Conservation (phyloP, 371 early-diverging fungal genomes). For the Blakeslea trispora region DNA sequence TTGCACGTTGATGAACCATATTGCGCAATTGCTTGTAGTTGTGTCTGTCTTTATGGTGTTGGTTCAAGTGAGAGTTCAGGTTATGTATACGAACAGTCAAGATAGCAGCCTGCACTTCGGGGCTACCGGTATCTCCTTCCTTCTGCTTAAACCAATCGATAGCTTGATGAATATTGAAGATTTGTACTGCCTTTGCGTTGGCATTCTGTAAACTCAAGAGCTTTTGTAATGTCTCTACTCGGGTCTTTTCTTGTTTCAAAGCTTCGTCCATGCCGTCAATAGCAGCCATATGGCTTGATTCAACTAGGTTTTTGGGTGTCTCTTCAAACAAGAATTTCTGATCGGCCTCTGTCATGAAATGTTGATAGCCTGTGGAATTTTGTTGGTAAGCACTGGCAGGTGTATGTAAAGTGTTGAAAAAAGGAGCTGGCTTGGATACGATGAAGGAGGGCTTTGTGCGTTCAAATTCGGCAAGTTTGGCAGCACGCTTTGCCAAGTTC, state of each 20-base stretch:
- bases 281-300: constrained; percentile 40
- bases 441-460: constrained; percentile 49
- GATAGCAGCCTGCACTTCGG: constrained; percentile 95
- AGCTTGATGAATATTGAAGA: constrained; percentile 77
- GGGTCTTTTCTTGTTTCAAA: constrained; percentile 45
- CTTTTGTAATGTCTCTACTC: constrained; percentile 74
- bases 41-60: constrained; percentile 84
- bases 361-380: constrained; percentile 42
- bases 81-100: constrained; percentile 90
- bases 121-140: constrained; percentile 87
- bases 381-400: constrained; percentile 42
- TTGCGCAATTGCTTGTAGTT: constrained; percentile 80
- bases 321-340: constrained; percentile 57
- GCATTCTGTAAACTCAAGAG: constrained; percentile 80
- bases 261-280: constrained; percentile 45
- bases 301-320: constrained; percentile 56
- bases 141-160: constrained; percentile 78
- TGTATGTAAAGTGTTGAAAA: constrained; percentile 46
- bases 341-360: constrained; percentile 56
- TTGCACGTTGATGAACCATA: constrained; percentile 81
- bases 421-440: constrained; percentile 39
- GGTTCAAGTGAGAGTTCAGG: constrained; percentile 75
- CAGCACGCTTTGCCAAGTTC: constrained; percentile 49
- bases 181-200: constrained; percentile 69
- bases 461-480: constrained; percentile 43